A percentile compares a stretch with the other conserved stretches of the same genome.
Evolutionary conservation across 345 rosid species (phyloP).

Genomic region (Sonneratia alba): DNA sequence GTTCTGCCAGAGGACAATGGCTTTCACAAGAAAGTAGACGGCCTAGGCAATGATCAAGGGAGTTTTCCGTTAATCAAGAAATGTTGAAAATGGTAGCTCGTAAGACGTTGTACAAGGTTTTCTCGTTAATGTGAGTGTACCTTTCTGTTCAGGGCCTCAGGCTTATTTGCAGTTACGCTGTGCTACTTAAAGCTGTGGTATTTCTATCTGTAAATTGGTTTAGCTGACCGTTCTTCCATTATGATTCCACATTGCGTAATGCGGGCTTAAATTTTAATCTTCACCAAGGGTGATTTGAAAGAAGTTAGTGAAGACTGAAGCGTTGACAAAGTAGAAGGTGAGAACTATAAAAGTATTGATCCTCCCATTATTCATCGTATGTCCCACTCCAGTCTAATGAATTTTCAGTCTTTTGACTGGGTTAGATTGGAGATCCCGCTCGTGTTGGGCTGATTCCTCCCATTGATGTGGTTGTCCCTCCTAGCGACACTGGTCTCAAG

Average conservation of each 20-base stretch:
- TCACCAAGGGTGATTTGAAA: slow-evolving; percentile 94
- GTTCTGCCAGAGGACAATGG: no score
- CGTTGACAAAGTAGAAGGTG: slow-evolving; percentile 81
- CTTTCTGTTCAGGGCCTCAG: neutral
- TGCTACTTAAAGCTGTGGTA: neutral
- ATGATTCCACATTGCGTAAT: slow-evolving; percentile 42
- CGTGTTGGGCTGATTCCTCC: slow-evolving; percentile 96
- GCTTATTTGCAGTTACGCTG: neutral
- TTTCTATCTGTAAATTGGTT: neutral
- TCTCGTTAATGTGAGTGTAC: no score
- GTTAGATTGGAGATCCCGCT: slow-evolving; percentile 85
- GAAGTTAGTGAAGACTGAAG: slow-evolving; percentile 67
- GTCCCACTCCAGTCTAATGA: no score
- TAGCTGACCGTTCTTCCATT: neutral
- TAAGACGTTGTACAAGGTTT: no score
- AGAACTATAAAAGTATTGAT: no score
- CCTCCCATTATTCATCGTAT: no score
- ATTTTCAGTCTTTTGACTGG: no score
- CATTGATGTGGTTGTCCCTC: slow-evolving; percentile 85
- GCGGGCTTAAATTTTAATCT: slow-evolving; percentile 59
- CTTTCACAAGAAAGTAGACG: no score
- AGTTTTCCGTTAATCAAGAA: neutral
- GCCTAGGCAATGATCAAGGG: no score
- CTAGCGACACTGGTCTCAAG: slow-evolving; percentile 97
- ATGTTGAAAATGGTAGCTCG: neutral